These are phyloP conservation scores for Thymus quinquecostatus DNA, from an alignment of 257 asterid genomes.

Conservation along the genomic window DNA sequence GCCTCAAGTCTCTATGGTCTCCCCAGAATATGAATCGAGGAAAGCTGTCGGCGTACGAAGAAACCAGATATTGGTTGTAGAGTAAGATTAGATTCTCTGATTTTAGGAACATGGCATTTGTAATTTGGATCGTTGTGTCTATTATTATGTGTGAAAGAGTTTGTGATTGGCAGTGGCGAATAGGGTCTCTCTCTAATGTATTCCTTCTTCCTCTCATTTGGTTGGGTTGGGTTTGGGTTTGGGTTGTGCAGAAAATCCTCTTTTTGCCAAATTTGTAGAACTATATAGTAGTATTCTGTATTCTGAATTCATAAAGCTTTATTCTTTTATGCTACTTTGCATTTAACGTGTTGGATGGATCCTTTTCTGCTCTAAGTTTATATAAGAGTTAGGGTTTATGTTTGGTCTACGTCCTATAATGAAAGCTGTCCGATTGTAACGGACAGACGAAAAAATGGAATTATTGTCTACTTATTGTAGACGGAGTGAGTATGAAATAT, in stretches of 20 bases:
- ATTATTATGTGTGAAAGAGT: neutral
- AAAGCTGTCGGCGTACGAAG: slow-evolving; percentile 33
- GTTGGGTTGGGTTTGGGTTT: neutral
- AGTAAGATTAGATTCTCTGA: slow-evolving; percentile 51
- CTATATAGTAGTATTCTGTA: slow-evolving; percentile 4
- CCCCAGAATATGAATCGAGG: slow-evolving; percentile 17
- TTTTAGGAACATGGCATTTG: slow-evolving; percentile 45
- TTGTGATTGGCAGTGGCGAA: neutral
- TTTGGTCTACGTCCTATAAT: no score
- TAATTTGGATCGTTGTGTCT: slow-evolving; percentile 22
- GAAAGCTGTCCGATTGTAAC: no score
- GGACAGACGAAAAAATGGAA: no score
- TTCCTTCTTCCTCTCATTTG: slow-evolving; percentile 36
- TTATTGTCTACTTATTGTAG: no score
- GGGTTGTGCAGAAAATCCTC: slow-evolving; percentile 45
- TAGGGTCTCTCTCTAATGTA: slow-evolving; percentile 28
- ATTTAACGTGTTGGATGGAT: neutral
- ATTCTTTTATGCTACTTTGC: slow-evolving; percentile 21
- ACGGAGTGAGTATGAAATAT: no score
- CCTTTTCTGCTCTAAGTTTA: neutral
- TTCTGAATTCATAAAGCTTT: slow-evolving; percentile 23
- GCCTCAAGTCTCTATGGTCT: slow-evolving; percentile 16
- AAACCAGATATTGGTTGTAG: slow-evolving; percentile 46
- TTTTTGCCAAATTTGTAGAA: slow-evolving; percentile 33
- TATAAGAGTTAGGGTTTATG: neutral